Evolutionary conservation across 164 flowering plant genomes (phyloP), one percentile per base, ranked within the genome.

Genomic region (Stephania cephalantha): DNA sequence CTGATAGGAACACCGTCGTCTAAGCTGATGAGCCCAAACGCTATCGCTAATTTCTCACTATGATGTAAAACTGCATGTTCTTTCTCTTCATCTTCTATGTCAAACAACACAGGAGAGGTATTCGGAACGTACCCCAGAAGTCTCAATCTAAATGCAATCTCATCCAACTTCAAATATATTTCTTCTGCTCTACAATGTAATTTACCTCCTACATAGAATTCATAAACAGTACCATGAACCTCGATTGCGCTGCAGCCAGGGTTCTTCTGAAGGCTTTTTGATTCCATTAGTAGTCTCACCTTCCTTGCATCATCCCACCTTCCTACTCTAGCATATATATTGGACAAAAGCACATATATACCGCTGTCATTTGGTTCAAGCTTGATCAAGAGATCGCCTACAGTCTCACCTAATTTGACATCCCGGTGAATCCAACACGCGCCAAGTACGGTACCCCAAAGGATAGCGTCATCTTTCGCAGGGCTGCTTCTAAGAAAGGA

Each of bases 1-100:
- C 75, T 45, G 58, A 73, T 64, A 45, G 75, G 69, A 12, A 58
- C 20, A 65, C 75, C 69, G 13, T 52, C 58, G 64, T 73, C 70
- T 17, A 18, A 12, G 75, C 75, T 73, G 31, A 73, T 73, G 35
- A 73, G 55, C 20, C 75, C 82, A 74, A 82, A 84, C 44, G 85
- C 88, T 29, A 81, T 81, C 13, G 88, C 88, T 73, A 84, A 53
- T 75, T 84, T 85, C 75, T 84, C 88, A 73, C 88, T 82, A 70
- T 85, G 87, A 66, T 72, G 79, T 25, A 77, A 71, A 74, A 85
- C 73, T 65, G 44, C 78, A 65, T 76, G 76, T 79, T 85, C 85
- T 78, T 84, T 84, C 73, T 85, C 86, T 77, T 85, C 88, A 50
- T 82, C 83, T 72, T 84, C 86, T 25, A 85, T 70, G 48, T 85